Percentiles rank a stretch among this genome's conserved stretches.
These are phyloP conservation scores for Cladophialophora yegresii DNA, from an alignment of 2,329 filamentous ascomycete species.

Conservation along the genomic window DNA sequence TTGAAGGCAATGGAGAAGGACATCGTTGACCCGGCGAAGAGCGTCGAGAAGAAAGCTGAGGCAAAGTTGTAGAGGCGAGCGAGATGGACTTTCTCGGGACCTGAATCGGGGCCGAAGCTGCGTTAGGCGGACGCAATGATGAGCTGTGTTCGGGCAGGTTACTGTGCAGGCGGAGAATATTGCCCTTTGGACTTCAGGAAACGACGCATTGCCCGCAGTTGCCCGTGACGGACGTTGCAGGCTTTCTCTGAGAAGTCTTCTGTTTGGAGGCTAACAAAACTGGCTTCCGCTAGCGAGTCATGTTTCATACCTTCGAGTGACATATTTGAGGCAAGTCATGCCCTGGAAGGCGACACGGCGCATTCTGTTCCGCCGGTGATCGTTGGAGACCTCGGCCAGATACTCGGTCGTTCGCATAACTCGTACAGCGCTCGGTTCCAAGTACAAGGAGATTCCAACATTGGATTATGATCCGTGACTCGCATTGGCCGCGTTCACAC, in stretches of 20 bases:
- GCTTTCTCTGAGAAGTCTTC: not conserved
- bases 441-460: not conserved
- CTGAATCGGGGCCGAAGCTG: not conserved
- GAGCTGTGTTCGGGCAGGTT: not conserved
- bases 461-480: not conserved
- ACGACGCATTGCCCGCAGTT: not conserved
- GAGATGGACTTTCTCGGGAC: not conserved
- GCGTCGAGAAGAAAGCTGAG: slow-evolving; percentile 31
- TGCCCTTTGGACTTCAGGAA: not conserved
- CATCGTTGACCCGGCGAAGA: slow-evolving; percentile 41
- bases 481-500: not conserved
- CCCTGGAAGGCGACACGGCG: not conserved
- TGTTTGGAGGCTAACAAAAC: not conserved
- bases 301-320: not conserved
- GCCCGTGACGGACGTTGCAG: not conserved
- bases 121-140: not conserved
- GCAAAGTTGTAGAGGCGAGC: slow-evolving; percentile 28
- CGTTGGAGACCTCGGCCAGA: not conserved
- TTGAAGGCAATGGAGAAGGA: slow-evolving; percentile 40
- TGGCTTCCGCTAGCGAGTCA: not conserved
- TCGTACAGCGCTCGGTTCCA: not conserved
- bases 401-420: not conserved
- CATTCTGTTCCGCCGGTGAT: not conserved
- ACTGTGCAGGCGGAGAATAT: not conserved
- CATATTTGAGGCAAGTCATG: not conserved